phyloP scores from a whole-genome alignment of 768 basidiomycete genomes.

The Mycena haematopus region DNA sequence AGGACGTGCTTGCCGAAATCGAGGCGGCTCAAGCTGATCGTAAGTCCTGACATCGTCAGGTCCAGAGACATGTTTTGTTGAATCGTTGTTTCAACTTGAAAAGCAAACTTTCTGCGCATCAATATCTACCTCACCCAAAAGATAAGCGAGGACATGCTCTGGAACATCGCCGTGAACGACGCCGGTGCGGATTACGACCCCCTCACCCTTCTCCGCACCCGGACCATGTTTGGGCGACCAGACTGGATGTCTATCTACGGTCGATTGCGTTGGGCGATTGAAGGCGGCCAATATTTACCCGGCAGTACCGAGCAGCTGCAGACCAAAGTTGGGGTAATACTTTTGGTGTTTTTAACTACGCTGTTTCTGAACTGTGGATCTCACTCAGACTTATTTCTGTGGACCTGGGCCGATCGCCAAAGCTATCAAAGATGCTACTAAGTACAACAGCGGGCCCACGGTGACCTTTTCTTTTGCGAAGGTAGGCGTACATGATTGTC shows the following conservation, averaged over 20 bases:
- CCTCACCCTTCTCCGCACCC: conserved; percentile 83
- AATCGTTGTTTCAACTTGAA: background rate
- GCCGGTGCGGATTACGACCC: conserved; percentile 87
- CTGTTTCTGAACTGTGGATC: background rate
- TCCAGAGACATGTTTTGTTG: too few species aligned
- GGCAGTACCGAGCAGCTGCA: conserved; percentile 78
- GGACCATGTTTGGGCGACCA: conserved; percentile 91
- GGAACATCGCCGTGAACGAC: conserved; percentile 90
- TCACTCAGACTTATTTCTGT: conserved; percentile 84
- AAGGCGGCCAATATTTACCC: conserved; percentile 80
- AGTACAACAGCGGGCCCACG: conserved; percentile 54
- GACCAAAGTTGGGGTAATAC: conserved; percentile 80
- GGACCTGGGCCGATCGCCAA: conserved; percentile 82
- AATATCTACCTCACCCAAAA: conserved; percentile 90
- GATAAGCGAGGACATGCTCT: conserved; percentile 84
- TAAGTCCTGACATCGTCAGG: conserved; percentile 46
- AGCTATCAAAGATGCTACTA: conserved; percentile 74
- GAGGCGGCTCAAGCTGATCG: conserved; percentile 90
- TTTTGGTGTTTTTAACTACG: conserved; percentile 17
- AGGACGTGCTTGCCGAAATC: conserved; percentile 83
- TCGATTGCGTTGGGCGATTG: conserved; percentile 77
- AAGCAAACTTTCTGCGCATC: conserved; percentile 92
- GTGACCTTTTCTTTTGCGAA: conserved; percentile 86
- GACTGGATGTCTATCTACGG: conserved; percentile 86
- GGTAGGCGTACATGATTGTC: conserved; percentile 47